Conservation (phyloP, 371 early-diverging fungal species). For the Neoconidiobolus thromboides region DNA sequence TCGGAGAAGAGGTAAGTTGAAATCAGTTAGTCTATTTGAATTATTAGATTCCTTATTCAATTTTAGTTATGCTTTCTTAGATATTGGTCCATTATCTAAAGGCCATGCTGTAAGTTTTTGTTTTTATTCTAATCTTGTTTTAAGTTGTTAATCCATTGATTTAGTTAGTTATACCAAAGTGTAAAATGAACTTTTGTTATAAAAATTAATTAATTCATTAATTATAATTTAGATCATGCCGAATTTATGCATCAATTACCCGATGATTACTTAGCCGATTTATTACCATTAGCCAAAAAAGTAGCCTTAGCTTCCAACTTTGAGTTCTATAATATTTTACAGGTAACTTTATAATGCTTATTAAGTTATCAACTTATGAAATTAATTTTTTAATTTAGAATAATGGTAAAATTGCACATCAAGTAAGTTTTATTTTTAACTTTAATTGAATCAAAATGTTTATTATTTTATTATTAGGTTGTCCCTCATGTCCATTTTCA, state of each 20-base stretch:
- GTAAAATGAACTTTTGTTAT: constrained; percentile 17
- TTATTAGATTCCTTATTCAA: background rate
- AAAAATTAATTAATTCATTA: background rate
- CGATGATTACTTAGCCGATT: constrained; percentile 60
- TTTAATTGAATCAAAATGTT: background rate
- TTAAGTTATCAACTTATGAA: background rate
- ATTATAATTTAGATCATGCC: constrained; percentile 49
- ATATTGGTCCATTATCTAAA: constrained; percentile 55
- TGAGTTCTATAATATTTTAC: constrained; percentile 75
- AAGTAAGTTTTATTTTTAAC: constrained; percentile 15
- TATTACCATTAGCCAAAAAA: constrained; percentile 73
- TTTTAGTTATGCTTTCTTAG: constrained; percentile 43
- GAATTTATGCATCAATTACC: constrained; percentile 74
- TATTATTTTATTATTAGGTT: constrained; percentile 4
- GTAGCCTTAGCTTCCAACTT: constrained; percentile 47
- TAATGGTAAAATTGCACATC: constrained; percentile 58
- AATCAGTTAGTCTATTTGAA: constrained; percentile 1
- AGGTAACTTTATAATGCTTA: constrained; percentile 21
- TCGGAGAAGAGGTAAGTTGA: constrained; percentile 44
- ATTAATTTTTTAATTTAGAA: constrained; percentile 23
- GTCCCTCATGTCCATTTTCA: constrained; percentile 12
- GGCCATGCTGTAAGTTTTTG: constrained; percentile 49
- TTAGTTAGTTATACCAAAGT: constrained; percentile 68
- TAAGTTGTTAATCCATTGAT: background rate
- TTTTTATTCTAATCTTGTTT: background rate